These are phyloP conservation scores for Kodamaea anthophila DNA, from an alignment of 1,139 yeast genomes.

Conservation along the genomic window DNA sequence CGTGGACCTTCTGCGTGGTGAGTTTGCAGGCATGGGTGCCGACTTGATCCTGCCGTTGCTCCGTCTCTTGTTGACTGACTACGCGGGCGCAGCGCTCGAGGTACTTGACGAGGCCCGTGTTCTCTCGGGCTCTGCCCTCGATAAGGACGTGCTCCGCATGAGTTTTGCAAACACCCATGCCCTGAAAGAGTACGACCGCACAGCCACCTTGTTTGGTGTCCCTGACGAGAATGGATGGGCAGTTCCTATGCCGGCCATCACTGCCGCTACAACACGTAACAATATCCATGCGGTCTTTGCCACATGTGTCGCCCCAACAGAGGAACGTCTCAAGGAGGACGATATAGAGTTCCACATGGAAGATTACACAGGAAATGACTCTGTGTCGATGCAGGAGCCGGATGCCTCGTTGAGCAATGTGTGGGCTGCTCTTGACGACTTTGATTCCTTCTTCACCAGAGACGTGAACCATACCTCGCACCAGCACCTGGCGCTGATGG, in stretches of 20 bases:
- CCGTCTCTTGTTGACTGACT: constrained; percentile 75
- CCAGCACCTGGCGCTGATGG: constrained; percentile 45
- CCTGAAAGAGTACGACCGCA: constrained; percentile 75
- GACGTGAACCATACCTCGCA: constrained; percentile 37
- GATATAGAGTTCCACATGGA: constrained; percentile 61
- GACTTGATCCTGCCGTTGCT: constrained; percentile 87
- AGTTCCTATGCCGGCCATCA: constrained; percentile 87
- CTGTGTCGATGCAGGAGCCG: constrained; percentile 47
- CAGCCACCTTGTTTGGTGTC: constrained; percentile 88
- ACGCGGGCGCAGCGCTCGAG: constrained; percentile 81
- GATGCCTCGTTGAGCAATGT: constrained; percentile 83
- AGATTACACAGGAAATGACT: constrained; percentile 16
- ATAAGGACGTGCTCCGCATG: constrained; percentile 86
- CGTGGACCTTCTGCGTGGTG: constrained; percentile 72
- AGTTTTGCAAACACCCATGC: constrained; percentile 78
- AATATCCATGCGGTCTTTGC: constrained; percentile 94
- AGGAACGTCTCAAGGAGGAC: constrained; percentile 25
- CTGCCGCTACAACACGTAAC: constrained; percentile 81
- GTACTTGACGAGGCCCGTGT: constrained; percentile 81
- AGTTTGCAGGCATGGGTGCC: constrained; percentile 88
- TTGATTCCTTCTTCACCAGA: constrained; percentile 86
- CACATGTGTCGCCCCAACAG: constrained; percentile 53
- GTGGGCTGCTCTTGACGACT: constrained; percentile 94
- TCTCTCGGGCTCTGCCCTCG: constrained; percentile 87
- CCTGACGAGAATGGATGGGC: constrained; percentile 99